A percentile compares a stretch with the other conserved stretches of the same genome.
Evolutionary conservation across 768 basidiomycete genomes (phyloP).

Genomic region (Termitomyces sp.): DNA sequence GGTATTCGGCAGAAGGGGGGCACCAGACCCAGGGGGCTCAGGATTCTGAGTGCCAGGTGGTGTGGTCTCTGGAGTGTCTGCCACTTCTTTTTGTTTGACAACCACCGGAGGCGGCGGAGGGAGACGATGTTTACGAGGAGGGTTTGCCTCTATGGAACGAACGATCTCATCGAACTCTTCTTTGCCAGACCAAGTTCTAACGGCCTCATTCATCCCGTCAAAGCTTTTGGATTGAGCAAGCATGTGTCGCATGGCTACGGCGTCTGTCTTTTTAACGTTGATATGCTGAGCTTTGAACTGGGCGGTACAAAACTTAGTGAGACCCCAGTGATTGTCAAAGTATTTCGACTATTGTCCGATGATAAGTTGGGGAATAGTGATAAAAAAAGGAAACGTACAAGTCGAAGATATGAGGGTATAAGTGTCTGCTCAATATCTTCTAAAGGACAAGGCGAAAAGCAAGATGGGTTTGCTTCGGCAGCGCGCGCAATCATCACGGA

Average conservation of each 20-base stretch:
- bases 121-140: constrained; percentile 33
- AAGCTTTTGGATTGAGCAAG: constrained; percentile 63
- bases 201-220: constrained; percentile 47
- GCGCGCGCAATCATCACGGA: constrained; percentile 97
- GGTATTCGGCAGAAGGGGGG: constrained; percentile 45
- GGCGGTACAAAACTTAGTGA: constrained; percentile 84
- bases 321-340: constrained; percentile 73
- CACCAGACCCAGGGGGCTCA: constrained; percentile 50
- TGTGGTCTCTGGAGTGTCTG: constrained; percentile 29
- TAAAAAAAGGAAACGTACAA: constrained; percentile 41
- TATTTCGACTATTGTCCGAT: constrained; percentile 51
- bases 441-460: constrained; percentile 72
- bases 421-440: constrained; percentile 66
- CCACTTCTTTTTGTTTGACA: constrained; percentile 21
- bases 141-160: constrained; percentile 45
- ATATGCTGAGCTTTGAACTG: constrained; percentile 75
- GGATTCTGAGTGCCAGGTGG: constrained; percentile 56
- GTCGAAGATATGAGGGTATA: constrained; percentile 67
- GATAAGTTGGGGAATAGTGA: background rate
- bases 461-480: constrained; percentile 89
- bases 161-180: constrained; percentile 57
- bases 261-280: constrained; percentile 54
- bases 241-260: constrained; percentile 49
- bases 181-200: constrained; percentile 57
- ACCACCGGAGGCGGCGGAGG: constrained; percentile 20